These are phyloP conservation scores for Iris pallida DNA, from an alignment of 116 monocot species.

Conservation along the genomic window DNA sequence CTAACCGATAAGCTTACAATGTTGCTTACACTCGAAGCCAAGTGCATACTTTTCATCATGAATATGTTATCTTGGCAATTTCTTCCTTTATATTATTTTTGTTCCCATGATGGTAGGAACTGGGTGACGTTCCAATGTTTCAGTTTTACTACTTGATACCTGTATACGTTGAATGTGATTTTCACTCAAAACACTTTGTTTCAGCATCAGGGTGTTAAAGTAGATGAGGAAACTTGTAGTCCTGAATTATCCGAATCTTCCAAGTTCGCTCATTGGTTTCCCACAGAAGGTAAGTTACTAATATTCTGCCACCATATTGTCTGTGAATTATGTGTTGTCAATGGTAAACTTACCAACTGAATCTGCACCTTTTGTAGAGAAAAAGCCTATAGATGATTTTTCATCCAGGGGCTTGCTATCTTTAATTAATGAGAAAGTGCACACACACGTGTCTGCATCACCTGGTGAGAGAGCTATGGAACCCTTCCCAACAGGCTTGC, in stretches of 20 bases:
- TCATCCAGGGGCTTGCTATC: constrained; percentile 54
- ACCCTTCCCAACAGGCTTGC: constrained; percentile 10
- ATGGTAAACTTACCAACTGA: not conserved
- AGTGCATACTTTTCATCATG: not conserved
- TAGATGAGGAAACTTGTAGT: constrained; percentile 25
- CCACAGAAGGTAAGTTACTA: not conserved
- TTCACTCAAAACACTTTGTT: constrained; percentile 9
- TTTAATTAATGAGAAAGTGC: constrained; percentile 46
- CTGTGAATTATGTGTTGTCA: not conserved
- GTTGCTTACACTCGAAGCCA: not conserved
- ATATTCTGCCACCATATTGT: not conserved
- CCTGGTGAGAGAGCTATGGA: constrained; percentile 14
- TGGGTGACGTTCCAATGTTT: not conserved
- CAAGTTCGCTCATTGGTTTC: constrained; percentile 40
- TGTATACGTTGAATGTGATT: not conserved
- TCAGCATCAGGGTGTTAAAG: constrained; percentile 31
- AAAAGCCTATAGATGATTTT: constrained; percentile 32
- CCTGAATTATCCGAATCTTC: constrained; percentile 36
- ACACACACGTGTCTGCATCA: constrained; percentile 17
- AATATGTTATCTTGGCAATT: not conserved
- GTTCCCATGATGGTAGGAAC: not conserved
- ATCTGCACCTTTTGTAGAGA: constrained; percentile 32
- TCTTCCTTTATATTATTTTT: not conserved
- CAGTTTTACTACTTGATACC: not conserved
- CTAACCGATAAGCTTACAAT: too few relatives aligned